These are phyloP conservation scores for Acephala macrosclerotiorum DNA, from an alignment of 2,329 filamentous ascomycete genomes.

Conservation along the genomic window DNA sequence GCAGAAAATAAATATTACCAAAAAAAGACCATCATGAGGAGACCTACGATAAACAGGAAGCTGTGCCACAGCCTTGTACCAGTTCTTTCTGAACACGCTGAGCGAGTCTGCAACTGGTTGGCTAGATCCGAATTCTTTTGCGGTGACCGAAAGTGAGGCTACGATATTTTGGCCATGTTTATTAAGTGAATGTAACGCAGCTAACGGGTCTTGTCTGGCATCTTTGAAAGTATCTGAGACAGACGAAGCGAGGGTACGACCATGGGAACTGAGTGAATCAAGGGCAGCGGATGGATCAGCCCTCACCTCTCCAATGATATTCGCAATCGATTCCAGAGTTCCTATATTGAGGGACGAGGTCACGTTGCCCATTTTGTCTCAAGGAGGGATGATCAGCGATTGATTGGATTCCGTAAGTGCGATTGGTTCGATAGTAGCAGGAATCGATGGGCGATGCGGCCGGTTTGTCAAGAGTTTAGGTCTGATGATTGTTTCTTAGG, in stretches of 20 bases:
- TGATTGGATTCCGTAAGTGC: no score
- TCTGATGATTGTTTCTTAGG: no score
- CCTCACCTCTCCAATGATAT: slow-evolving; percentile 5
- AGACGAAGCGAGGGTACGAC: slow-evolving; percentile 3
- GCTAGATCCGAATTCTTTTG: not conserved
- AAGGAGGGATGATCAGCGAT: not conserved
- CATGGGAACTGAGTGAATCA: not conserved
- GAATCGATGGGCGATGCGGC: no score
- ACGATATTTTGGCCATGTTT: not conserved
- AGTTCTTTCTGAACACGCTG: not conserved
- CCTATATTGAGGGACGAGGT: slow-evolving; percentile 3
- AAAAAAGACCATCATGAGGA: slow-evolving; percentile 3
- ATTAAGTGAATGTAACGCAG: not conserved
- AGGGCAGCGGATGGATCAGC: slow-evolving; percentile 4
- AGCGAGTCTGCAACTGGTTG: not conserved
- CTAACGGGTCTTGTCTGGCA: not conserved
- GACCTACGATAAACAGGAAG: slow-evolving; percentile 10
- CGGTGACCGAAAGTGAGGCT: not conserved
- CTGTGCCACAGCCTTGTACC: slow-evolving; percentile 3
- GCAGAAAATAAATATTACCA: slow-evolving; percentile 3
- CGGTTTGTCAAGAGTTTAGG: no score
- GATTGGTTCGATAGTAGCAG: no score
- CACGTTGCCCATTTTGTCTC: slow-evolving; percentile 10
- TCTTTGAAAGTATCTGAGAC: slow-evolving; percentile 1
- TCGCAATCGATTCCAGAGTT: slow-evolving; percentile 6